Evolutionary conservation across 2,329 filamentous ascomycete species (phyloP).

Genomic region (Trichophyton equinum): DNA sequence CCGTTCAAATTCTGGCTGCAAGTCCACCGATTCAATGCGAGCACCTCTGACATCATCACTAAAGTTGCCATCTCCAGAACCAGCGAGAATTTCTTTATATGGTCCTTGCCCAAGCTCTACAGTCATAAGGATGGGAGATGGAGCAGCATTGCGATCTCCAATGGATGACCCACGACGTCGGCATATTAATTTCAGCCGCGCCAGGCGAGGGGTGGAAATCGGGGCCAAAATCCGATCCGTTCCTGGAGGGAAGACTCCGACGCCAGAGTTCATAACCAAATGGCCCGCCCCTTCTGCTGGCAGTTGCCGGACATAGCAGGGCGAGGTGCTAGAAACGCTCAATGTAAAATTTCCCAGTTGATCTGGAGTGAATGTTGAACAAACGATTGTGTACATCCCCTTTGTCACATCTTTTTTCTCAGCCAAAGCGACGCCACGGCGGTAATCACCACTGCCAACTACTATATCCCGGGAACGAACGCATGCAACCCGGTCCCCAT

Average conservation of each 20-base stretch:
- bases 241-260: constrained; percentile 40
- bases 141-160: constrained; percentile 26
- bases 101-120: constrained; percentile 62
- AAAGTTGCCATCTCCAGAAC: constrained; percentile 63
- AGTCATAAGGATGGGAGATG: constrained; percentile 52
- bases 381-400: constrained; percentile 76
- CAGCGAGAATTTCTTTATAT: constrained; percentile 50
- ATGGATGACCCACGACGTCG: constrained; percentile 34
- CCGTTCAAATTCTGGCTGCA: constrained; percentile 50
- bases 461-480: constrained; percentile 65
- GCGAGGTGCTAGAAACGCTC: constrained; percentile 52
- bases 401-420: constrained; percentile 48
- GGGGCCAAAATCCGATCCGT: constrained; percentile 44
- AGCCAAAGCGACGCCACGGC: constrained; percentile 62
- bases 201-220: constrained; percentile 43
- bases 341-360: constrained; percentile 65
- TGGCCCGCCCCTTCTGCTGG: constrained; percentile 64
- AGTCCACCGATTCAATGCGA: constrained; percentile 59
- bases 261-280: constrained; percentile 41
- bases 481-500: constrained; percentile 56
- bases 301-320: constrained; percentile 47
- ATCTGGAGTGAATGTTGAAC: constrained; percentile 76
- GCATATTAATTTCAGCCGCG: constrained; percentile 47
- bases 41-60: constrained; percentile 55
- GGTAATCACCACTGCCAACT: constrained; percentile 76